phyloP scores from a whole-genome alignment of 805 yeast genomes.

The Candida chauliodis region DNA sequence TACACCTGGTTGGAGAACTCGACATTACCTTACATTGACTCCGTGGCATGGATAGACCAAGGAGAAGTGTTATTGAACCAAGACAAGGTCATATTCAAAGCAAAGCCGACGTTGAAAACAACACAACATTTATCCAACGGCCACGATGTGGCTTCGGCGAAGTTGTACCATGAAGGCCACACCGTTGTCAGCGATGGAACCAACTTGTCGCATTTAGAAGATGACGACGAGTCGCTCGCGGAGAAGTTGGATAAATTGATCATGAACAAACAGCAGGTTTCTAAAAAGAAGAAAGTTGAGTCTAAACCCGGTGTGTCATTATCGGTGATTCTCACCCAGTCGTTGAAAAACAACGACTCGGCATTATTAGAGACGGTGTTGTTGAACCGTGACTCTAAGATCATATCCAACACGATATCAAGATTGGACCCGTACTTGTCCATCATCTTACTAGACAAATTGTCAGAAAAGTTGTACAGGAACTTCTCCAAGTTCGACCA shows the following conservation, averaged over 20 bases:
- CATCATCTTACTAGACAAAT: conserved; percentile 46
- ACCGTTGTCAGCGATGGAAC: conserved; percentile 63
- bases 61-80: conserved; percentile 22
- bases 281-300: conserved; percentile 42
- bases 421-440: conserved; percentile 49
- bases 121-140: conserved; percentile 45
- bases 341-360: conserved; percentile 83
- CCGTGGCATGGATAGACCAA: conserved; percentile 44
- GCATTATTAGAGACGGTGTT: conserved; percentile 82
- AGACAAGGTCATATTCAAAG: conserved; percentile 25
- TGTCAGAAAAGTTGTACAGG: conserved; percentile 50
- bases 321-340: conserved; percentile 82
- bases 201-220: conserved; percentile 54
- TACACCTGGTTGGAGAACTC: conserved; percentile 64
- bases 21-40: conserved; percentile 54
- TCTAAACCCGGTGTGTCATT: conserved; percentile 66
- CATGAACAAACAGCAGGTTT: conserved; percentile 20
- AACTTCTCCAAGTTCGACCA: conserved; percentile 49
- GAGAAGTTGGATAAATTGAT: conserved; percentile 46
- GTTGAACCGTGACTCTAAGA: conserved; percentile 46
- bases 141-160: conserved; percentile 52
- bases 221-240: conserved; percentile 47
- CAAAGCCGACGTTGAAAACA: conserved; percentile 38
- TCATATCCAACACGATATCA: conserved; percentile 48
- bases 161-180: conserved; percentile 56